phyloP scores from a whole-genome alignment of 306 rosid species.

The Prunus dulcis region DNA sequence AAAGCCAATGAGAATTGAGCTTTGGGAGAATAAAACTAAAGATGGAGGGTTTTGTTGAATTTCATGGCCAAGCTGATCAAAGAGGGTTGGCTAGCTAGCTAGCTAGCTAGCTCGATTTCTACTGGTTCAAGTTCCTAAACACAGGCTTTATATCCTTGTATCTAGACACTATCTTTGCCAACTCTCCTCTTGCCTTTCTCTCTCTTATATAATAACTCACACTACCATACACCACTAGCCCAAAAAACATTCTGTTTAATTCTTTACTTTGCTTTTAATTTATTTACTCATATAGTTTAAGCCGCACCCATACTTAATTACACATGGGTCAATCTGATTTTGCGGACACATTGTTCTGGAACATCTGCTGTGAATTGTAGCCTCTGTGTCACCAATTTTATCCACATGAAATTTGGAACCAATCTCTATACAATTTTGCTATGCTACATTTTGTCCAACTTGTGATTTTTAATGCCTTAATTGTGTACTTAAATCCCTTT shows the following conservation, averaged over 20 bases:
- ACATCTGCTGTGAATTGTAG: conserved; percentile 25
- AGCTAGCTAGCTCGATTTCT: neutral
- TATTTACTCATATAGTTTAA: conserved; percentile 16
- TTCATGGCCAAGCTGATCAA: conserved; percentile 53
- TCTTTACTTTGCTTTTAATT: neutral
- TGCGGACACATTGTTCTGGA: conserved; percentile 35
- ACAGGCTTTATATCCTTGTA: conserved; percentile 25
- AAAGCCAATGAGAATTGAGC: conserved; percentile 42
- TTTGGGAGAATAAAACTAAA: conserved; percentile 46
- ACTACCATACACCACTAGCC: conserved; percentile 33
- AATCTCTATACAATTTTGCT: conserved; percentile 32
- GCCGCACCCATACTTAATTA: conserved; percentile 13
- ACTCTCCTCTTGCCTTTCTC: neutral
- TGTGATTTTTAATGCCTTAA: neutral
- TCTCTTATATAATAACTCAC: conserved; percentile 9
- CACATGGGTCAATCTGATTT: conserved; percentile 41
- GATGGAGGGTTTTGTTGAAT: conserved; percentile 44
- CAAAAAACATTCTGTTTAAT: conserved; percentile 46
- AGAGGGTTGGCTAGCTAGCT: neutral
- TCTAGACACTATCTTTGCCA: conserved; percentile 5
- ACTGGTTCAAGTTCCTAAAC: conserved; percentile 74
- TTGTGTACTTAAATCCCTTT: neutral
- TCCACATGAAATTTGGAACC: conserved; percentile 24
- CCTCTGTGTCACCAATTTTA: conserved; percentile 38
- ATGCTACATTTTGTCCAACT: neutral